These are phyloP conservation scores for Mycena venus DNA, from an alignment of 768 basidiomycete genomes.

Conservation along the genomic window DNA sequence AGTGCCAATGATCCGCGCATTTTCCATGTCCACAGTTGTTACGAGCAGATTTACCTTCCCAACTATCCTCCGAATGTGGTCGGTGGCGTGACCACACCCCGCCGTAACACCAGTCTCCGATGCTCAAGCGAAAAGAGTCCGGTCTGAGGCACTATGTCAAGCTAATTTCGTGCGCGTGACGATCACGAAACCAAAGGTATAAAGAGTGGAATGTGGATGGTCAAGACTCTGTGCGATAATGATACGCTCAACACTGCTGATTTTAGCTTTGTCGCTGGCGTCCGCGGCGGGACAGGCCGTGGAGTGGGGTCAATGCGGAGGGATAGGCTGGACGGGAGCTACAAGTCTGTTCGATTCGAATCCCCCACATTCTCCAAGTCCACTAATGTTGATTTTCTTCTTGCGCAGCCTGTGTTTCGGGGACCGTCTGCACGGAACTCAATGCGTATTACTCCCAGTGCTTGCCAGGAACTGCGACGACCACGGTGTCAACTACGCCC, in stretches of 20 bases:
- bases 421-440: not conserved
- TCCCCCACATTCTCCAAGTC: not conserved
- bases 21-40: not conserved
- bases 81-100: slow-evolving; percentile 1
- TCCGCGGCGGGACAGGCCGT: not conserved
- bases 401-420: not conserved
- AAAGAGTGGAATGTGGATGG: slow-evolving; percentile 6
- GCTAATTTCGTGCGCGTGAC: slow-evolving; percentile 5
- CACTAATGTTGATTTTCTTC: not conserved
- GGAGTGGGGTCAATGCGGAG: slow-evolving; percentile 17
- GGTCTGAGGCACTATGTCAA: not conserved
- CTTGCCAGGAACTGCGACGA: slow-evolving; percentile 8
- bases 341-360: slow-evolving; percentile 46
- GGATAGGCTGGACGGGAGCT: slow-evolving; percentile 50
- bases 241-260: slow-evolving; percentile 6
- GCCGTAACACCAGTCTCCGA: not conserved
- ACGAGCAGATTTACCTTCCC: not conserved
- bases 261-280: not conserved
- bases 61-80: not conserved
- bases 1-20: not conserved
- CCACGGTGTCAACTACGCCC: too few relatives aligned
- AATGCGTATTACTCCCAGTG: slow-evolving; percentile 24
- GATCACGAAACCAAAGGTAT: slow-evolving; percentile 1
- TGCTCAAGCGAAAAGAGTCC: slow-evolving; percentile 15
- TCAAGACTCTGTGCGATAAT: slow-evolving; percentile 4